These are phyloP conservation scores for Lasiosphaeria miniovina DNA, from an alignment of 495 filamentous ascomycete genomes.

Conservation along the genomic window DNA sequence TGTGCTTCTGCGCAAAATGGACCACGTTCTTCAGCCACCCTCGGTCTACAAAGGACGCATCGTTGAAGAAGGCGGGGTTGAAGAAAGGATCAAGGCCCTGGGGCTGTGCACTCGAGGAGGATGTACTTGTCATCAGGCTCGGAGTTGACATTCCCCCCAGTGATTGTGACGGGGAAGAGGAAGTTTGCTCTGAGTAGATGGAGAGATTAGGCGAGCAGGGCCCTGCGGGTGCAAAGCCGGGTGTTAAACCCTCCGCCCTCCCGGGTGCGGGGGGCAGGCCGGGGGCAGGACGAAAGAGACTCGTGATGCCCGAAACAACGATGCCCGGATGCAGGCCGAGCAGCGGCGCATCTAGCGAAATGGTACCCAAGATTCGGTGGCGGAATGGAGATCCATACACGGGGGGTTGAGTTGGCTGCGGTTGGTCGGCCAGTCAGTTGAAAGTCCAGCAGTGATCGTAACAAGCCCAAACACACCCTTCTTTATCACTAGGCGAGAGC, in stretches of 20 bases:
- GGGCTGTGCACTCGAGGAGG: constrained; percentile 14
- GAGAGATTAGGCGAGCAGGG: constrained; percentile 34
- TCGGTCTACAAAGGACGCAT: constrained; percentile 60
- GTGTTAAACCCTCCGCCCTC: constrained; percentile 6
- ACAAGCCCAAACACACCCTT: too few species aligned
- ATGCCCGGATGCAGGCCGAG: constrained; percentile 89
- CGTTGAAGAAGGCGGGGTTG: constrained; percentile 72
- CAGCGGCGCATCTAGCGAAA: constrained; percentile 86
- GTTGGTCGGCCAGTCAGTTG: neutral
- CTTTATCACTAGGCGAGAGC: too few species aligned
- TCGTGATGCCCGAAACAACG: constrained; percentile 71
- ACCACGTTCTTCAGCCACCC: constrained; percentile 62
- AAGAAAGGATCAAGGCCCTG: constrained; percentile 56
- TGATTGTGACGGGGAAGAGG: constrained; percentile 22
- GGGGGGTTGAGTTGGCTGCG: constrained; percentile 16
- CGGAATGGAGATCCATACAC: constrained; percentile 41
- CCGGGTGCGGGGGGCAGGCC: constrained; percentile 28
- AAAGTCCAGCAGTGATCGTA: too few species aligned
- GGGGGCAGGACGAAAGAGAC: constrained; percentile 65
- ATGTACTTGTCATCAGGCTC: constrained; percentile 12
- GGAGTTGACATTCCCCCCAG: constrained; percentile 15
- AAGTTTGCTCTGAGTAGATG: constrained; percentile 33
- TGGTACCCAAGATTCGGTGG: constrained; percentile 77
- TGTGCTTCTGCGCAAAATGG: constrained; percentile 79
- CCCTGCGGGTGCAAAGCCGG: constrained; percentile 7